Percentiles rank a stretch among this genome's conserved stretches.
Conservation (phyloP, 805 yeast species). For the Yamadazyma sp. region DNA sequence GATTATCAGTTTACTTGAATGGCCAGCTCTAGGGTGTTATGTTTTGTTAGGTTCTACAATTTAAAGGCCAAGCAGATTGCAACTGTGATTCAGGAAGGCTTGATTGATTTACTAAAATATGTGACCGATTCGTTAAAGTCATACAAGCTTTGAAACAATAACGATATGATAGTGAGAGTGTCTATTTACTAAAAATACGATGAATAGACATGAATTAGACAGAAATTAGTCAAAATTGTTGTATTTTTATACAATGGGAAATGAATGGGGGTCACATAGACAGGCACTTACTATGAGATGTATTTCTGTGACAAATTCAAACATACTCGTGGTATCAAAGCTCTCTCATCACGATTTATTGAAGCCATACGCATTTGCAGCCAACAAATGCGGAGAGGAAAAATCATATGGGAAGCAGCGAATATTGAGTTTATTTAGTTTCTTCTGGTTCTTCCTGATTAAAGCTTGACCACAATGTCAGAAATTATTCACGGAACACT, state of each 20-base stretch:
- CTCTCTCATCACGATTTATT: not conserved
- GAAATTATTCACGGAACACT: slow-evolving; percentile 2
- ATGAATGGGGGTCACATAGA: too few relatives aligned
- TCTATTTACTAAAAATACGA: not conserved
- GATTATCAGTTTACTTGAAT: slow-evolving; percentile 32
- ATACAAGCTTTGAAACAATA: slow-evolving; percentile 8
- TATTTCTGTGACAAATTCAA: too few relatives aligned
- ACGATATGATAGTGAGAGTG: too few relatives aligned
- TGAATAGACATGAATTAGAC: too few relatives aligned
- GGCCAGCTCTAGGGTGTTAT: slow-evolving; percentile 36
- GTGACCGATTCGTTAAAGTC: slow-evolving; percentile 7
- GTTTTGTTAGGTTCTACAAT: slow-evolving; percentile 26
- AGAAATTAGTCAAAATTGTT: too few relatives aligned
- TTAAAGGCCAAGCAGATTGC: slow-evolving; percentile 30
- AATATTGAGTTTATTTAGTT: too few relatives aligned
- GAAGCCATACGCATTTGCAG: not conserved
- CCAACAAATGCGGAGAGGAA: slow-evolving; percentile 9
- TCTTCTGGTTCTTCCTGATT: not conserved
- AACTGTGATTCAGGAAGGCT: slow-evolving; percentile 34
- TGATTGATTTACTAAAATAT: slow-evolving; percentile 18
- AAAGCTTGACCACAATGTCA: too few relatives aligned
- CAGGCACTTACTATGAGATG: too few relatives aligned
- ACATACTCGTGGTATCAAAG: too few relatives aligned
- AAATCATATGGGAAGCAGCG: slow-evolving; percentile 1
- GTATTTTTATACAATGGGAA: too few relatives aligned